These are phyloP conservation scores for Pyrenophora tritici-repentis DNA, from an alignment of 2,329 filamentous ascomycete genomes.

Conservation along the genomic window DNA sequence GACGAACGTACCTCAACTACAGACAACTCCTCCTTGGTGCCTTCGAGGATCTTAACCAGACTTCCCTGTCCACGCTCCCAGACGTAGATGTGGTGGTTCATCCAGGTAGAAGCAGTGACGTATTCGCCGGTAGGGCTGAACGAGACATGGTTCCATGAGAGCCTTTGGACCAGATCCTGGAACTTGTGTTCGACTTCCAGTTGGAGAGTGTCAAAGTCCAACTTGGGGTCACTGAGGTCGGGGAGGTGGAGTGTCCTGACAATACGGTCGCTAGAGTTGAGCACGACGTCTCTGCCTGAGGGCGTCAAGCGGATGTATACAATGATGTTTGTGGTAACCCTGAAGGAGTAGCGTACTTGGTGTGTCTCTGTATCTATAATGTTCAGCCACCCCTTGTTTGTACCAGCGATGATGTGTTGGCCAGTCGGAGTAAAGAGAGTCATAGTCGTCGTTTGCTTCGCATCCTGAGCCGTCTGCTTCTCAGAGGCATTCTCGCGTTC, in stretches of 20 bases:
- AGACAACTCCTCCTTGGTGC: constrained; percentile 93
- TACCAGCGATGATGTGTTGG: constrained; percentile 88
- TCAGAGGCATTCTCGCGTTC: constrained; percentile 76
- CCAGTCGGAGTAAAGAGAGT: constrained; percentile 86
- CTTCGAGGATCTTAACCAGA: constrained; percentile 94
- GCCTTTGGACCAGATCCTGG: constrained; percentile 91
- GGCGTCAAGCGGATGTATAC: constrained; percentile 83
- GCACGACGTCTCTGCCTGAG: constrained; percentile 84
- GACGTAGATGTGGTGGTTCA: constrained; percentile 98
- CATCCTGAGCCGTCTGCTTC: constrained; percentile 88
- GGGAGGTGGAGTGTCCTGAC: constrained; percentile 92
- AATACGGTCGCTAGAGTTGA: constrained; percentile 93
- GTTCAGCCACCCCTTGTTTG: constrained; percentile 94
- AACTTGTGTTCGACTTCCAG: constrained; percentile 97
- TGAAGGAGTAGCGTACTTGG: constrained; percentile 85
- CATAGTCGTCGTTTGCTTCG: constrained; percentile 92
- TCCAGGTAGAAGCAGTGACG: constrained; percentile 93
- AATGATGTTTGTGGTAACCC: constrained; percentile 84
- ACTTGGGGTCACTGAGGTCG: constrained; percentile 65
- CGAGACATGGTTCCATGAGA: constrained; percentile 96
- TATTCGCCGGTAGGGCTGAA: constrained; percentile 96
- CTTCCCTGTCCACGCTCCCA: constrained; percentile 95
- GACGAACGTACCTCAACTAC: constrained; percentile 70
- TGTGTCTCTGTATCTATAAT: constrained; percentile 84
- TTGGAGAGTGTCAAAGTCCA: constrained; percentile 84